Conservation (phyloP, 176 grass and related monocot species). For the Alloteropsis semialata region DNA sequence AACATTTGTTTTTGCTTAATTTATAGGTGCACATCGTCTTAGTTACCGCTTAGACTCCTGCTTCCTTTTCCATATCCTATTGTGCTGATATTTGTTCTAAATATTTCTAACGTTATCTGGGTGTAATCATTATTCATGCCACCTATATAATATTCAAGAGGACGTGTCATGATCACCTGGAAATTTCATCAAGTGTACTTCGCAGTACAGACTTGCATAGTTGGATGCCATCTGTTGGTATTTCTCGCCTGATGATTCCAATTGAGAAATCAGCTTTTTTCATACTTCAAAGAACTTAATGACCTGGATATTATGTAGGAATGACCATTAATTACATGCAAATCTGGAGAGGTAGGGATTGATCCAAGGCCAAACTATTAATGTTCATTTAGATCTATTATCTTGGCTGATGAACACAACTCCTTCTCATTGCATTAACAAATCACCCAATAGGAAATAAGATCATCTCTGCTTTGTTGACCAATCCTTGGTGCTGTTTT, state of each 20-base stretch:
- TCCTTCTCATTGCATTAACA: neutral
- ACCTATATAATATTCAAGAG: neutral
- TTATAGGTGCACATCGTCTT: neutral
- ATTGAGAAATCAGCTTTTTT: neutral
- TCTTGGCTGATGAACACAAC: neutral
- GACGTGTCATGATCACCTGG: neutral
- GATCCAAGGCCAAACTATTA: neutral
- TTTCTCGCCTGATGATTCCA: neutral
- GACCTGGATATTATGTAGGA: neutral
- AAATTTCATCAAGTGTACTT: neutral
- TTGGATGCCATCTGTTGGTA: neutral
- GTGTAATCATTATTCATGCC: neutral
- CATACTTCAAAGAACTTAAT: neutral
- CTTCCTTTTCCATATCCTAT: neutral
- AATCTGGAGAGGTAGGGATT: neutral
- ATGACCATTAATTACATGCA: slow-evolving; percentile 6
- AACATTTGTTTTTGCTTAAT: neutral
- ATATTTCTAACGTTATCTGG: neutral
- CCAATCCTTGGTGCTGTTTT: neutral
- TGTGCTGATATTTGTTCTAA: neutral
- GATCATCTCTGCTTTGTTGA: neutral
- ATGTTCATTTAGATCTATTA: neutral
- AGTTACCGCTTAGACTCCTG: neutral
- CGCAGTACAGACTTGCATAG: neutral
- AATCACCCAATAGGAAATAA: neutral